Percentiles rank a stretch among this genome's conserved stretches.
Evolutionary conservation across 176 grass and related monocot genomes (phyloP).

Genomic region (Themeda triandra): DNA sequence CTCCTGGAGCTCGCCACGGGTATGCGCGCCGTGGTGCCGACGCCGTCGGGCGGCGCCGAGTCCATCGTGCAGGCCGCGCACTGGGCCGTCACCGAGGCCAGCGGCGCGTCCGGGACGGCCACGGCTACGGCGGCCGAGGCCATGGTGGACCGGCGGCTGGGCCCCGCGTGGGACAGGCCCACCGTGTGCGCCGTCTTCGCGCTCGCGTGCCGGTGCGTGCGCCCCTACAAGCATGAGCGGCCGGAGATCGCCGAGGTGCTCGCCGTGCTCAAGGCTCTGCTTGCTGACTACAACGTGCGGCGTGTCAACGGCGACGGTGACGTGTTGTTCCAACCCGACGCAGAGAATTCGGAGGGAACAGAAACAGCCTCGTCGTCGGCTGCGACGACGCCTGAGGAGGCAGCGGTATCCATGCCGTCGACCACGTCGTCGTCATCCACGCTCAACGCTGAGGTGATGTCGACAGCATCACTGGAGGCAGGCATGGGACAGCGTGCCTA

Average conservation of each 20-base stretch:
- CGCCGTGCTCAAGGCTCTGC: conserved; percentile 32
- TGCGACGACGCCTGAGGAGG: background rate
- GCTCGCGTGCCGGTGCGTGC: conserved; percentile 53
- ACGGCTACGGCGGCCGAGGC: background rate
- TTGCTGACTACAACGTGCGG: conserved; percentile 36
- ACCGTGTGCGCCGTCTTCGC: conserved; percentile 54
- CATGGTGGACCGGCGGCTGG: conserved; percentile 57
- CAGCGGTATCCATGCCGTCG: background rate
- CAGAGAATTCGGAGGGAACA: conserved; percentile 7
- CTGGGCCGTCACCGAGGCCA: conserved; percentile 2
- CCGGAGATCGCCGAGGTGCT: conserved; percentile 60
- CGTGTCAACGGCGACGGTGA: background rate
- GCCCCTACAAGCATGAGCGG: conserved; percentile 56
- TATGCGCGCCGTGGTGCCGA: conserved; percentile 65
- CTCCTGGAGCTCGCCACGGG: no score
- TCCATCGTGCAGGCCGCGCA: conserved; percentile 57
- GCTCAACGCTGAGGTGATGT: background rate
- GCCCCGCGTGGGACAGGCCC: conserved; percentile 37
- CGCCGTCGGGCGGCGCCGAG: conserved; percentile 53
- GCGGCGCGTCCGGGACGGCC: background rate
- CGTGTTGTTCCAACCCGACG: background rate
- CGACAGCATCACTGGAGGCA: background rate
- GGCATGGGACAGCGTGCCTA: background rate
- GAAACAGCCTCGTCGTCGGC: background rate
- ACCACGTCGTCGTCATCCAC: conserved; percentile 13